Conservation (phyloP, 1,284 basidiomycete genomes). For the Cryptococcus depauperatus region DNA sequence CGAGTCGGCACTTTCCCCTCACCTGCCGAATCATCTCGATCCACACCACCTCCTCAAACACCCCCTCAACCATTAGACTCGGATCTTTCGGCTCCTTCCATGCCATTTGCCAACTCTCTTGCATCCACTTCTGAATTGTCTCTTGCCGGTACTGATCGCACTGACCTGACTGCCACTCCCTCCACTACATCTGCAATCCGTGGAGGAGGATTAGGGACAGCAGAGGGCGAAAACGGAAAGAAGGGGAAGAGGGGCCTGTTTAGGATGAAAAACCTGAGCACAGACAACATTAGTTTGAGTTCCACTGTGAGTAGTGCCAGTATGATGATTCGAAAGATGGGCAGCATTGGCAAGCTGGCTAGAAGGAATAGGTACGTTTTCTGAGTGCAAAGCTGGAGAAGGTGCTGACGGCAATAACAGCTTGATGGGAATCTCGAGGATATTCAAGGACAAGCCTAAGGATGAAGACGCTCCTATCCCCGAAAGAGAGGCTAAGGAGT, state of each 20-base stretch:
- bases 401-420: conserved; percentile 30
- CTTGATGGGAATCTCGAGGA: conserved; percentile 81
- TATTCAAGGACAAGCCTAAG: conserved; percentile 83
- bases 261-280: conserved; percentile 86
- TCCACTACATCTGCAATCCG: no score
- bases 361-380: conserved; percentile 58
- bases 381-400: not conserved
- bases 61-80: conserved; percentile 23
- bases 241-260: conserved; percentile 50
- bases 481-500: conserved; percentile 51
- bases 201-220: no score
- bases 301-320: conserved; percentile 95
- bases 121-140: conserved; percentile 35
- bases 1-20: conserved; percentile 16
- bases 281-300: conserved; percentile 93
- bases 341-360: conserved; percentile 84
- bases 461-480: conserved; percentile 49
- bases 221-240: conserved; percentile 49
- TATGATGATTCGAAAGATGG: conserved; percentile 95
- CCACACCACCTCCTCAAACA: conserved; percentile 9
- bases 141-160: conserved; percentile 37
- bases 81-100: conserved; percentile 21
- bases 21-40: conserved; percentile 28
- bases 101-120: conserved; percentile 27
- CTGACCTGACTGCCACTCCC: conserved; percentile 33